A percentile compares a stretch with the other conserved stretches of the same genome.
These are phyloP conservation scores for Berkeleyomyces rouxiae DNA, from an alignment of 2,329 filamentous ascomycete genomes.

Conservation along the genomic window DNA sequence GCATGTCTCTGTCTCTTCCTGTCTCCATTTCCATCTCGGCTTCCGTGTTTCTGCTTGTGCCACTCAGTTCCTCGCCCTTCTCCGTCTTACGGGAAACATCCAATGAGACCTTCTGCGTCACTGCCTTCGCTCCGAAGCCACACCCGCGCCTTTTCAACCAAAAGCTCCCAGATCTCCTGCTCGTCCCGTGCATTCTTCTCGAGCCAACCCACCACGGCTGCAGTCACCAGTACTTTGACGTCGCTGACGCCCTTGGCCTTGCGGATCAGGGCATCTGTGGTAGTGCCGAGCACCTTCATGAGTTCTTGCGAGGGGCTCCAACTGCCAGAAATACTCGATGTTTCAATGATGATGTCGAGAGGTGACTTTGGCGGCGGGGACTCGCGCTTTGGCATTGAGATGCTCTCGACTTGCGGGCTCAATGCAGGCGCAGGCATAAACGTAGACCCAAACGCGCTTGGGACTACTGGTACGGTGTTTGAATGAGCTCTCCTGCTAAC, in stretches of 20 bases:
- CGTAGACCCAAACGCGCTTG: no score
- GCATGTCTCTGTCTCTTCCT: no score
- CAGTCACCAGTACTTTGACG: slow-evolving; percentile 18
- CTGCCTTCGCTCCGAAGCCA: slow-evolving; percentile 25
- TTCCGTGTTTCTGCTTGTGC: no score
- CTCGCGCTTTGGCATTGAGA: not conserved
- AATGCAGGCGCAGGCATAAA: no score
- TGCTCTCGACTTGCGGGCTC: no score
- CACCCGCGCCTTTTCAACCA: slow-evolving; percentile 40
- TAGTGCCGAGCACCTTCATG: not conserved
- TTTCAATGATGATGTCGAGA: not conserved
- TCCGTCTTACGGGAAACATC: not conserved
- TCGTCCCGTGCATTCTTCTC: slow-evolving; percentile 27
- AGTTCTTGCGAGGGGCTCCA: slow-evolving; percentile 17
- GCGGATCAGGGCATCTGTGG: slow-evolving; percentile 5
- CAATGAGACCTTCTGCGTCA: not conserved
- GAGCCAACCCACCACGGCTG: slow-evolving; percentile 32
- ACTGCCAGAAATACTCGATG: not conserved
- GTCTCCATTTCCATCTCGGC: no score
- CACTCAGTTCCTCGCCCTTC: no score
- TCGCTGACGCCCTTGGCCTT: not conserved
- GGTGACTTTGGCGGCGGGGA: not conserved
- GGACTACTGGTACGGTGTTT: no score
- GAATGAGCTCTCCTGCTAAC: no score
- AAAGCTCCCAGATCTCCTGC: slow-evolving; percentile 45